A percentile compares a stretch with the other conserved stretches of the same genome.
Evolutionary conservation across 345 rosid genomes (phyloP).

Genomic region (Gossypium ekmanianum): DNA sequence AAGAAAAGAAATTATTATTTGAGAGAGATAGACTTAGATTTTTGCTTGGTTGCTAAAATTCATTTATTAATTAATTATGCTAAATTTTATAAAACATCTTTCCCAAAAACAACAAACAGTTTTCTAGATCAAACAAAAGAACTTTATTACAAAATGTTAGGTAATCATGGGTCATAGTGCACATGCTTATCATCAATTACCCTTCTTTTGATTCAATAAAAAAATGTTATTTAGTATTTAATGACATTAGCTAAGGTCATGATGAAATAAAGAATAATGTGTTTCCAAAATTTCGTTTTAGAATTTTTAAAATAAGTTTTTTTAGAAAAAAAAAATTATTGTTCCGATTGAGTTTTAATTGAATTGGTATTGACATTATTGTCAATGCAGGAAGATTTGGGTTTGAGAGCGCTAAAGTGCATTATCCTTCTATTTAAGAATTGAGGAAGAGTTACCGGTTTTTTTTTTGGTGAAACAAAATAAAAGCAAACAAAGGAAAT

Average conservation of each 20-base stretch:
- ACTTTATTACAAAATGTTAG: not conserved
- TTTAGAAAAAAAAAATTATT: too few relatives aligned
- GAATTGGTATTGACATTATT: too few relatives aligned
- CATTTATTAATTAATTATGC: not conserved
- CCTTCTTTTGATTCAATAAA: too few relatives aligned
- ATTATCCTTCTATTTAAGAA: too few relatives aligned
- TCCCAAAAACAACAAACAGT: not conserved
- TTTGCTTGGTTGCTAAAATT: conserved; percentile 13
- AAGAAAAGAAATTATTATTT: not conserved
- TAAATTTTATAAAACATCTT: not conserved
- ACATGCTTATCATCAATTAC: conserved; percentile 17
- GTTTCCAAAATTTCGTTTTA: too few relatives aligned
- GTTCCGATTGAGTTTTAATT: too few relatives aligned
- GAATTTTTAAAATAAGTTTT: too few relatives aligned
- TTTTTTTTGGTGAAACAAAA: too few relatives aligned
- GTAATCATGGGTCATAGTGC: conserved; percentile 1
- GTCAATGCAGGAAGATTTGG: too few relatives aligned
- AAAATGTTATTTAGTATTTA: not conserved
- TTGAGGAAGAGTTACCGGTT: accelerated
- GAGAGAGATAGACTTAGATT: conserved; percentile 15
- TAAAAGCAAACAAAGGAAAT: too few relatives aligned
- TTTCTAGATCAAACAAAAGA: not conserved
- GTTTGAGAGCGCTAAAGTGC: too few relatives aligned
- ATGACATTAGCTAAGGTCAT: not conserved
- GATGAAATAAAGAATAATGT: too few relatives aligned